Conservation (phyloP, 148 eudicot genomes). For the Silene latifolia region DNA sequence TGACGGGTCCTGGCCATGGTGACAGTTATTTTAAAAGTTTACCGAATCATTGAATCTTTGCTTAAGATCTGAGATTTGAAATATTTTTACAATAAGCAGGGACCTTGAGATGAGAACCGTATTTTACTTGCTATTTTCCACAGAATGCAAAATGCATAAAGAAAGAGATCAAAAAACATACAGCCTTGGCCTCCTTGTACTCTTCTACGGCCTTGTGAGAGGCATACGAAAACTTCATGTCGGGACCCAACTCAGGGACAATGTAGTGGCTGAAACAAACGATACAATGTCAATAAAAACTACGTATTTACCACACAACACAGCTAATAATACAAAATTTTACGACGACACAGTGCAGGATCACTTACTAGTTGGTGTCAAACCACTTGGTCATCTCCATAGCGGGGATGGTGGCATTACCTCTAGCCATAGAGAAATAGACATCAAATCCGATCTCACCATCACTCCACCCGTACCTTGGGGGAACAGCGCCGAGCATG, state of each 20-base stretch:
- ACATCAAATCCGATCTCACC: constrained; percentile 79
- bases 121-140: neutral
- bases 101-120: neutral
- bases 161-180: constrained; percentile 27
- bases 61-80: neutral
- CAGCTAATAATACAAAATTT: neutral
- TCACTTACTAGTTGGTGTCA: constrained; percentile 94
- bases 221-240: constrained; percentile 60
- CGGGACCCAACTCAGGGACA: constrained; percentile 90
- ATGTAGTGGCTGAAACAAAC: constrained; percentile 64
- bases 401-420: constrained; percentile 84
- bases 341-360: neutral
- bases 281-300: constrained; percentile 13
- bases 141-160: neutral
- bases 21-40: too few species aligned
- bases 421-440: constrained; percentile 91
- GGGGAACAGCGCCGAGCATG: constrained; percentile 82
- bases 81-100: neutral
- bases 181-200: constrained; percentile 78
- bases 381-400: constrained; percentile 99
- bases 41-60: neutral
- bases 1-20: too few species aligned
- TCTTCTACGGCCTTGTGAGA: constrained; percentile 82
- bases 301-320: neutral
- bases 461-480: constrained; percentile 64